These are phyloP conservation scores for Mariannaea sp. DNA, from an alignment of 2,329 filamentous ascomycete genomes.

Conservation along the genomic window DNA sequence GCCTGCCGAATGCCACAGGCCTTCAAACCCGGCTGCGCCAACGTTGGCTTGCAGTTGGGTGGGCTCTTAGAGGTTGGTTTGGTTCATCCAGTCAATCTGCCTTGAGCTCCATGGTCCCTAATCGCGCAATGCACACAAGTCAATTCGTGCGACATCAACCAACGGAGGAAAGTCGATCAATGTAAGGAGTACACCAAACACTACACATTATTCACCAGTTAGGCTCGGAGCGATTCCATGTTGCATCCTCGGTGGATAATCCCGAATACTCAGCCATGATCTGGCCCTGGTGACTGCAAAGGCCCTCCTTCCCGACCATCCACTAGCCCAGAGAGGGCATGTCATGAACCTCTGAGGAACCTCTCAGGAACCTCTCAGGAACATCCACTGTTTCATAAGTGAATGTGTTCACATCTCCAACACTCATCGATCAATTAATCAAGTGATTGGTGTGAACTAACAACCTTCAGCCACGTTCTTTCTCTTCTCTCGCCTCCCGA, in stretches of 20 bases:
- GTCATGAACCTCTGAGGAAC: conserved; percentile 24
- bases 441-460: conserved; percentile 3
- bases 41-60: conserved; percentile 2
- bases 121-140: too few species aligned
- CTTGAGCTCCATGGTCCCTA: conserved; percentile 10
- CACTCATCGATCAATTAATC: conserved; percentile 17
- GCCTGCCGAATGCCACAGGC: conserved; percentile 17
- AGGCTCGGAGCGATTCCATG: conserved; percentile 6
- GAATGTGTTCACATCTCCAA: conserved; percentile 35
- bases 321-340: conserved; percentile 28
- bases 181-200: too few species aligned
- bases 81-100: conserved; percentile 9
- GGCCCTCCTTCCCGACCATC: conserved; percentile 20
- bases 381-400: too few species aligned
- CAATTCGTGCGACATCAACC: too few species aligned
- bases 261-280: conserved; percentile 1
- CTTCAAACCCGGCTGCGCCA: conserved; percentile 16
- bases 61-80: conserved; percentile 10
- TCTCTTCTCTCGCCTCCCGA: conserved; percentile 11
- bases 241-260: conserved; percentile 20
- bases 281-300: conserved; percentile 8
- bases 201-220: too few species aligned
- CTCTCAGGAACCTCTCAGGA: too few species aligned
- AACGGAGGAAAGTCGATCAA: too few species aligned
- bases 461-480: conserved; percentile 9